Conservation (phyloP, 768 basidiomycete species). For the Nidularia pulvinata region DNA sequence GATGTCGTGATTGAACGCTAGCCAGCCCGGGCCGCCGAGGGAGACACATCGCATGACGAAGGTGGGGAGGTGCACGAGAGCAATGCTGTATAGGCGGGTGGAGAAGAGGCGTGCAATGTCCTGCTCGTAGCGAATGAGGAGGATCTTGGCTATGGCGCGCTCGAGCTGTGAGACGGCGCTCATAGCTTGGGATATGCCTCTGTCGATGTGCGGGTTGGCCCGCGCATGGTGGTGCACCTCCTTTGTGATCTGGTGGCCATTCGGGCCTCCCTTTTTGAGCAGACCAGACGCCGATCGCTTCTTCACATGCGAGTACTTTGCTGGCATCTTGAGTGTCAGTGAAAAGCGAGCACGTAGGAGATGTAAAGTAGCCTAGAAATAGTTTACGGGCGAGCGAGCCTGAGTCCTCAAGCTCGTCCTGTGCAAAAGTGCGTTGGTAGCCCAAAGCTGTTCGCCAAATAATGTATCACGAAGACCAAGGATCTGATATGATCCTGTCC, state of each 20-base stretch:
- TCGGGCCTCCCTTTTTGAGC: slow-evolving; percentile 40
- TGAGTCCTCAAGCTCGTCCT: no score
- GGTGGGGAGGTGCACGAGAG: slow-evolving; percentile 66
- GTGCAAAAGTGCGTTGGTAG: no score
- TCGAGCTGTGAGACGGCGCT: slow-evolving; percentile 67
- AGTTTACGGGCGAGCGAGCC: no score
- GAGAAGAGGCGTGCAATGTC: slow-evolving; percentile 78
- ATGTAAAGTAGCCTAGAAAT: not conserved
- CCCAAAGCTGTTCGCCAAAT: not conserved
- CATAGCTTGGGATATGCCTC: slow-evolving; percentile 53
- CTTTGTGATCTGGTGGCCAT: slow-evolving; percentile 26
- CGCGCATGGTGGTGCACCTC: slow-evolving; percentile 24
- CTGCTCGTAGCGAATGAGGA: slow-evolving; percentile 70
- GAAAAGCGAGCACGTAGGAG: not conserved
- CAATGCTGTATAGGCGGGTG: slow-evolving; percentile 62
- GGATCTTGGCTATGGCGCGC: slow-evolving; percentile 64
- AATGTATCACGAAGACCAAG: not conserved
- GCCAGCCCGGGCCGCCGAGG: slow-evolving; percentile 66
- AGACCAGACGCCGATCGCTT: slow-evolving; percentile 51
- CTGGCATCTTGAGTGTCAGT: slow-evolving; percentile 43
- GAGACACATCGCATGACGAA: slow-evolving; percentile 65
- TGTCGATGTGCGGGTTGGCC: slow-evolving; percentile 48
- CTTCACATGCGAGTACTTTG: slow-evolving; percentile 78
- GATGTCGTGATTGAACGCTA: slow-evolving; percentile 61
- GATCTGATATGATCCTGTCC: not conserved